phyloP scores from a whole-genome alignment of 345 rosid species.

The Stellera chamaejasme region DNA sequence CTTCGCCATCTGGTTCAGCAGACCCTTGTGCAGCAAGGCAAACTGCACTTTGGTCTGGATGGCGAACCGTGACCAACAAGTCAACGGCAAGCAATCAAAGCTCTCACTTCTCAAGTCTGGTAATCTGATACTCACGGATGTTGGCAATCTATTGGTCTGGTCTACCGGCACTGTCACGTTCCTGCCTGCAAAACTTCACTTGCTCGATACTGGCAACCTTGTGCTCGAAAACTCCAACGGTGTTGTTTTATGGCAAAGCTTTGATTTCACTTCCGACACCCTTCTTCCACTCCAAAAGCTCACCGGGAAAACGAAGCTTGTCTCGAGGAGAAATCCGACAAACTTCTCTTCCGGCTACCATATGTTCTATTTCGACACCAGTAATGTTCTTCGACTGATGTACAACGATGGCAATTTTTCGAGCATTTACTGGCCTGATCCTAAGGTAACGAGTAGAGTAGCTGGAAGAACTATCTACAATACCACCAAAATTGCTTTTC shows the following conservation, averaged over 20 bases:
- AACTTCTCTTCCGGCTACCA: slow-evolving; percentile 20
- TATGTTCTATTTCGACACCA: slow-evolving; percentile 24
- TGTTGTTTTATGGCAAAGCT: slow-evolving; percentile 16
- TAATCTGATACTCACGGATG: slow-evolving; percentile 10
- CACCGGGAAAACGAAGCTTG: slow-evolving; percentile 8
- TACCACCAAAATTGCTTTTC: slow-evolving; percentile 24
- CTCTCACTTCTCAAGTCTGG: slow-evolving; percentile 6
- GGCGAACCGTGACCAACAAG: slow-evolving; percentile 14
- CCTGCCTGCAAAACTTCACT: neutral
- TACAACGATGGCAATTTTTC: slow-evolving; percentile 36
- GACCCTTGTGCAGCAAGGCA: neutral
- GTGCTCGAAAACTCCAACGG: neutral
- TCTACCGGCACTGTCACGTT: neutral
- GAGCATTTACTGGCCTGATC: slow-evolving; percentile 39
- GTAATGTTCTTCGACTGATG: slow-evolving; percentile 31
- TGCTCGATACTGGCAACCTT: slow-evolving; percentile 22
- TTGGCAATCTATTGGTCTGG: slow-evolving; percentile 11
- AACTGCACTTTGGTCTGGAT: slow-evolving; percentile 12
- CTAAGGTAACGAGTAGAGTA: neutral
- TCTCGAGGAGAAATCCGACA: slow-evolving; percentile 21
- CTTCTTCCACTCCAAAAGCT: slow-evolving; percentile 18
- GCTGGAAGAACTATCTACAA: slow-evolving; percentile 26
- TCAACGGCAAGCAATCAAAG: slow-evolving; percentile 7
- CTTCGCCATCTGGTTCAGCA: slow-evolving; percentile 11
- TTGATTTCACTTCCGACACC: slow-evolving; percentile 16